Base-by-base conservation (phyloP, 106 monocot genomes). In the Dendrobium catenatum region DNA sequence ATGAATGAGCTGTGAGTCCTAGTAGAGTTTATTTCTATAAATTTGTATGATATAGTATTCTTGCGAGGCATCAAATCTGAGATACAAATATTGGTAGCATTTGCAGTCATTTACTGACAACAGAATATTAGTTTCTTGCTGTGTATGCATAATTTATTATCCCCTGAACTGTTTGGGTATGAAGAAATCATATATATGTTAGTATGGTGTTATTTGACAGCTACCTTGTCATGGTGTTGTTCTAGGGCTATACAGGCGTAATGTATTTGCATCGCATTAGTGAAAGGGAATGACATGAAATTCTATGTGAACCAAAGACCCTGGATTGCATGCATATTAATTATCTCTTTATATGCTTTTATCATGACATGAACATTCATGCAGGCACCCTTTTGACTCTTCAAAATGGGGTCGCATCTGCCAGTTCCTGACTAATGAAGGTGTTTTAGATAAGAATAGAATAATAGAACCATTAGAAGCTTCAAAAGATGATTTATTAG, bases 321-420 rank as follows among this genome's bases (percentile, higher is more conserved):
- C 43, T 37, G 10, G n/a, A 44, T 74, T 44, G 41, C 20, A 74
- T 2, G 41, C 43, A 44, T 74, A 7, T 3, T 13, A 29, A 20
- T 9, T 58, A 11, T 75, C 47, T 46, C 6, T 46, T 16, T 46
- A 26, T 5, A 59, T 79, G 18, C 61, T 40, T 56, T 17, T 51
- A 13, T 55, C 37, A 1, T 27, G 49, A 29, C 17, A 46, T 18
- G 24, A 80, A 19, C 18, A 41, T 20, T 76, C 47, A 9, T 82
- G 78, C 80, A 96, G 96, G 86, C 96, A 96, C 55, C 96, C 96
- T 29, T 96, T 96, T 94, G 96, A 96, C 88, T 92, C 90, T 77
- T 87, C 88, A 51, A 95, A 92, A 82, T 92, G 90, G 95, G 89
- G 82, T 41, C 91, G 88, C 8, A 92, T 97, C 48, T 90, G 90